A percentile compares a stretch with the other conserved stretches of the same genome.
phyloP scores from a whole-genome alignment of 805 yeast genomes.

The Hanseniaspora lindneri region DNA sequence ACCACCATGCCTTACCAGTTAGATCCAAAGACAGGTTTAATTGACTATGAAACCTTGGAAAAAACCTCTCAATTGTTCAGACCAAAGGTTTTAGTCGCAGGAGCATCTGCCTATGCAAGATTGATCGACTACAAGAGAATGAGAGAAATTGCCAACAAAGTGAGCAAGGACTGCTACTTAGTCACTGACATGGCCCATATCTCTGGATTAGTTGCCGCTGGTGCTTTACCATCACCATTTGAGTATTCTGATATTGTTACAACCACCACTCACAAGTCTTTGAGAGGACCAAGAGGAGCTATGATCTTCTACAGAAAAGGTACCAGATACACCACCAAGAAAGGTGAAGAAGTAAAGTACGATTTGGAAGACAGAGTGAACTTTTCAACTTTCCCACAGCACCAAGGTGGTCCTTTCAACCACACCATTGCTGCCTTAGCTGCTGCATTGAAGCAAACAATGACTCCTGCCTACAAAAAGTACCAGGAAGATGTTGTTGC shows the following conservation, averaged over 20 bases:
- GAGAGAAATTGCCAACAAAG: constrained; percentile 81
- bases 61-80: constrained; percentile 75
- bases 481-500: constrained; percentile 75
- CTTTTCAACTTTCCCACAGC: constrained; percentile 97
- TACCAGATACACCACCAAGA: constrained; percentile 65
- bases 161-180: constrained; percentile 65
- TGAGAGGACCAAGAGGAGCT: constrained; percentile 98
- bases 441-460: constrained; percentile 86
- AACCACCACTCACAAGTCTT: constrained; percentile 93
- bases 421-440: constrained; percentile 95
- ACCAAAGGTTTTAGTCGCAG: constrained; percentile 92
- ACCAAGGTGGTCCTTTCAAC: constrained; percentile 99
- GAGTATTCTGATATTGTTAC: constrained; percentile 91
- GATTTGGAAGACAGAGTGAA: constrained; percentile 86
- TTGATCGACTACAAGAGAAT: constrained; percentile 80
- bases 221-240: constrained; percentile 87
- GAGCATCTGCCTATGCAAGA: constrained; percentile 93
- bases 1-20: constrained; percentile 96
- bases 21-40: constrained; percentile 72
- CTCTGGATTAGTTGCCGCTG: constrained; percentile 90
- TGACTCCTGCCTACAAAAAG: constrained; percentile 72
- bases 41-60: constrained; percentile 81
- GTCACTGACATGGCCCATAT: constrained; percentile 96
- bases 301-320: constrained; percentile 97
- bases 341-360: constrained; percentile 72